Base-by-base conservation (phyloP, 2,329 filamentous ascomycete genomes). In the Pestalotiopsis sp. region DNA sequence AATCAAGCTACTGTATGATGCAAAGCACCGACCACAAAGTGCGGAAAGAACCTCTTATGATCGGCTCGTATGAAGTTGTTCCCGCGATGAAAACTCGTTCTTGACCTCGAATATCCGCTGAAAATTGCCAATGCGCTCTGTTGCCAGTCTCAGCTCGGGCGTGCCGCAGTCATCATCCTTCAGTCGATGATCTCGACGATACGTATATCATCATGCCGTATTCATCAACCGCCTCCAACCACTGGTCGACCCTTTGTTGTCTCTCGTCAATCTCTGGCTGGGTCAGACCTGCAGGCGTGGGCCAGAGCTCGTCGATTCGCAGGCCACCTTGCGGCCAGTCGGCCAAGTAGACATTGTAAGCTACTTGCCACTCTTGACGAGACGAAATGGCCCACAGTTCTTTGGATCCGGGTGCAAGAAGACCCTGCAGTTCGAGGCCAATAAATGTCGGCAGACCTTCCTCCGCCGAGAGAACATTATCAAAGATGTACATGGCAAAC, bases 171-270 rank as follows among this genome's bases (percentile, higher is more conserved):
- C 4, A 11, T 41, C 69, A 80, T 2, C 72, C 74, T 2, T 77
- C 80, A 72, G 87, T 82, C 0, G 83, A 86, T 63, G 79, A 82
- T 58, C 79, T 81, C 0, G 82, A 84, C 0, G 86, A 82, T 0
- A 83, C 79, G 70, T 85, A 88, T 1, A 88, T 64, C 83, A 87
- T 85, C 23, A 81, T 86, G 0, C 86, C 86, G 74, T 83, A 88
- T 63, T 86, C 86, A 72, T 89, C 87, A 0, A 86, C 75, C 17
- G 76, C 74, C 65, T 85, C 81, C 5, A 88, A 67, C 87, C 87
- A 89, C 20, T 73, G 75, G 36, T 86, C 84, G 1, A 87, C 80
- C 60, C 84, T 79, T 12, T 72, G 68, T 1, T 77, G 78, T 63
- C 80, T 79, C 23, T 75, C 70, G 0, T 70, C 61, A n/a, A 81